Percentiles rank a stretch among this genome's conserved stretches.
These are phyloP conservation scores for Echria macrotheca DNA, from an alignment of 495 filamentous ascomycete genomes.

Conservation along the genomic window DNA sequence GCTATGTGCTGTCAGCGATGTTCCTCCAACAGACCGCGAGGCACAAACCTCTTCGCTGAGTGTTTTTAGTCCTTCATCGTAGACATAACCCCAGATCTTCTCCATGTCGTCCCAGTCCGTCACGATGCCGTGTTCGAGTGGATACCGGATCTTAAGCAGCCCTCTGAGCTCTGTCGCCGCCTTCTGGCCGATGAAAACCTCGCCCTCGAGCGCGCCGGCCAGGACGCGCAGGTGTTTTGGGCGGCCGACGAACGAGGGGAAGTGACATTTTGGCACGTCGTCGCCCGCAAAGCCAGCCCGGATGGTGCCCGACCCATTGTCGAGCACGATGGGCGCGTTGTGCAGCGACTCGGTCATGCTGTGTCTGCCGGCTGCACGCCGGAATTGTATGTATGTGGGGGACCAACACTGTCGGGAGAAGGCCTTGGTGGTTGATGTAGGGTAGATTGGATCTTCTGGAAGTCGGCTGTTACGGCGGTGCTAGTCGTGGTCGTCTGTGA, in stretches of 20 bases:
- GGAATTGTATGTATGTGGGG: no score
- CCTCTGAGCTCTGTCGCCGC: slow-evolving; percentile 87
- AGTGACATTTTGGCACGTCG: slow-evolving; percentile 90
- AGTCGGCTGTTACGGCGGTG: background rate
- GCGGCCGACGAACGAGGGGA: slow-evolving; percentile 95
- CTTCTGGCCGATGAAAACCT: slow-evolving; percentile 92
- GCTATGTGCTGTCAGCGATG: slow-evolving; percentile 46
- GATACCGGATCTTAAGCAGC: slow-evolving; percentile 90
- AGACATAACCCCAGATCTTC: slow-evolving; percentile 84
- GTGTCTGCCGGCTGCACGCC: no score
- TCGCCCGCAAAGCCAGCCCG: slow-evolving; percentile 95
- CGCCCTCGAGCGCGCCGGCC: slow-evolving; percentile 91
- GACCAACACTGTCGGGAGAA: no score
- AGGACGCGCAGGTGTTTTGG: slow-evolving; percentile 96
- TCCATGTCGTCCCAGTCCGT: slow-evolving; percentile 99
- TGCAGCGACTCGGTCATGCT: slow-evolving; percentile 78
- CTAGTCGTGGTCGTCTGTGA: background rate
- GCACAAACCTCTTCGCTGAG: slow-evolving; percentile 81
- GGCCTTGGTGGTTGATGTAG: background rate
- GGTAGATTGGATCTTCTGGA: background rate
- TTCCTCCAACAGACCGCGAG: slow-evolving; percentile 11
- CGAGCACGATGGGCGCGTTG: slow-evolving; percentile 96
- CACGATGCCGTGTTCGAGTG: slow-evolving; percentile 95
- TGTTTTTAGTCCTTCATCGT: slow-evolving; percentile 72
- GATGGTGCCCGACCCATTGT: slow-evolving; percentile 98